Percentiles rank a stretch among this genome's conserved stretches.
Conservation (phyloP, 1,284 basidiomycete species). For the Cryptococcus sp. region DNA sequence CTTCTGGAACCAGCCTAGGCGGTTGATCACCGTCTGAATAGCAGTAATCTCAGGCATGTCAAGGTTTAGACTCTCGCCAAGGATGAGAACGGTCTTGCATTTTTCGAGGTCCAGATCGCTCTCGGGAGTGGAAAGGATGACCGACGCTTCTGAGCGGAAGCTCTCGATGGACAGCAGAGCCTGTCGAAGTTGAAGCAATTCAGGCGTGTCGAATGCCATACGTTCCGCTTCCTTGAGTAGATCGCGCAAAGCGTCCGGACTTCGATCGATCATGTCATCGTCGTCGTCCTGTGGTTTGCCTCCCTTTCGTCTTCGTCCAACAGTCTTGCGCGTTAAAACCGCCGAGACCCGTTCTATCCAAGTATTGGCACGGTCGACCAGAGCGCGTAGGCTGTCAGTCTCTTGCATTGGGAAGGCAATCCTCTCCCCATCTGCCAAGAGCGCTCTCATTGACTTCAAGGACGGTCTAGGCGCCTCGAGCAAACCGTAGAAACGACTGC, state of each 20-base stretch:
- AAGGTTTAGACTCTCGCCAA: slow-evolving; percentile 48
- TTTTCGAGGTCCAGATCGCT: slow-evolving; percentile 35
- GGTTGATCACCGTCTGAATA: slow-evolving; percentile 41
- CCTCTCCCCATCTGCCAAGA: slow-evolving; percentile 83
- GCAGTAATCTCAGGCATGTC: slow-evolving; percentile 44
- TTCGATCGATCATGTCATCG: slow-evolving; percentile 34
- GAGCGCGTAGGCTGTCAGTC: slow-evolving; percentile 70
- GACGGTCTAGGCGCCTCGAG: slow-evolving; percentile 72
- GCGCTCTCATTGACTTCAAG: slow-evolving; percentile 71
- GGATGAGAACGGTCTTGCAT: slow-evolving; percentile 39
- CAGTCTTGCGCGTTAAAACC: slow-evolving; percentile 40
- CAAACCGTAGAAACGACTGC: slow-evolving; percentile 66
- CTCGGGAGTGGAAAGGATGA: slow-evolving; percentile 35
- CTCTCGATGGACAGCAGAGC: slow-evolving; percentile 34
- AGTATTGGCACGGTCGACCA: slow-evolving; percentile 75
- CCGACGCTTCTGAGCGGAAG: slow-evolving; percentile 42
- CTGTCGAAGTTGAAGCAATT: slow-evolving; percentile 45
- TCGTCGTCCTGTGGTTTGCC: slow-evolving; percentile 23
- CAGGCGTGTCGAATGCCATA: slow-evolving; percentile 51
- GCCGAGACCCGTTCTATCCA: slow-evolving; percentile 63
- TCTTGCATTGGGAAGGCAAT: slow-evolving; percentile 75
- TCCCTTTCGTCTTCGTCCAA: slow-evolving; percentile 30
- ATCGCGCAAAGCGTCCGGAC: slow-evolving; percentile 29
- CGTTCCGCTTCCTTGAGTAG: slow-evolving; percentile 41
- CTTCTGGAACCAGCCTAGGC: slow-evolving; percentile 46